Evolutionary conservation across 2,329 filamentous ascomycete species (phyloP), one percentile per base, ranked within the genome.

Genomic region (Aphanocladium album): DNA sequence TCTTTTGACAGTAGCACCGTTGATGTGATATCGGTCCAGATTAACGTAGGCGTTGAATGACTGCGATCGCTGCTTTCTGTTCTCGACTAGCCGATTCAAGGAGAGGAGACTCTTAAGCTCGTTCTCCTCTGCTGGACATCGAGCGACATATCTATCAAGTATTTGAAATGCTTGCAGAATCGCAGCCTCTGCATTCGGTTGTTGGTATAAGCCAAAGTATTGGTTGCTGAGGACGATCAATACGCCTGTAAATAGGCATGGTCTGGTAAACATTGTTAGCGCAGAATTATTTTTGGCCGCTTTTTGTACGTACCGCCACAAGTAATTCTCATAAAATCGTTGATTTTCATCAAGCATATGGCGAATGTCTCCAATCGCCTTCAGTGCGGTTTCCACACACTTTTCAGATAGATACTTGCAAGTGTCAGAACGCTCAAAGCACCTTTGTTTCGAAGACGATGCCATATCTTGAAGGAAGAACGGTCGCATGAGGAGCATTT

Each of bases 221-320:
- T 84, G 80, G 66, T 85, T 86, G 64, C 81, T 82, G 49, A 84
- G 70, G 3, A 85, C 73, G 35, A 85, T 75, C 2, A 86, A 73
- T 0, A 78, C 75, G 1, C 83, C 80, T 5, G 82, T 75, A 62
- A 85, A 85, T 43, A 86, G 74, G 58, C 82, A 83, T 65, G 85
- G 80, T 64, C 83, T 86, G 19, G n/a, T 6, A 1, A 63, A 30
- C 62, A 53, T 47, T 35, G 19, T 51, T 41, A 35, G 51, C 30
- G 12, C 21, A 16, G 33, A 2, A 1, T 19, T n/a, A n/a, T 8
- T 2, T n/a, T 33, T 39, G 19, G 16, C 11, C n/a, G 12, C 5
- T 14, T 39, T 16, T 14, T 39, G 5, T 35, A 57, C 59, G 14
- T 46, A 61, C 59, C 52, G 45, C 59, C 59, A 61, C 19, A 56